phyloP scores from a whole-genome alignment of 352 stramenopile species.

The Phytopythium vexans region DNA sequence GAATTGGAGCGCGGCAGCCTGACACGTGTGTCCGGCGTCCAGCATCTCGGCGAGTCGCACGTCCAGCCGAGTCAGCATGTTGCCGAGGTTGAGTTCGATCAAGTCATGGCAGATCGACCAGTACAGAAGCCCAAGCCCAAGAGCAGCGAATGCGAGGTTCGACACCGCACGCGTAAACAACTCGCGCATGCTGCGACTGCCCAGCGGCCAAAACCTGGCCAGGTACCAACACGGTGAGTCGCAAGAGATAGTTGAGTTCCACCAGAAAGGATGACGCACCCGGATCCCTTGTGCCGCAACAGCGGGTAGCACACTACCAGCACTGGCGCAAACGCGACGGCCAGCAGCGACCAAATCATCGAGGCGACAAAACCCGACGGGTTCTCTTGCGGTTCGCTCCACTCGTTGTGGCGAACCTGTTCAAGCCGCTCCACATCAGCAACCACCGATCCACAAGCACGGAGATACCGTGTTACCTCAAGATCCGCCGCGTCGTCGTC shows the following conservation, averaged over 20 bases:
- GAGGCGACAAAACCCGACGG: slow-evolving; percentile 41
- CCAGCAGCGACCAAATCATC: slow-evolving; percentile 50
- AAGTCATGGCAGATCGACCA: slow-evolving; percentile 62
- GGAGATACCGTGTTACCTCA: no score
- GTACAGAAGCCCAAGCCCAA: slow-evolving; percentile 52
- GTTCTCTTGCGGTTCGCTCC: neutral
- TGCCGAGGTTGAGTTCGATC: slow-evolving; percentile 32
- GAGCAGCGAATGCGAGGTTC: slow-evolving; percentile 41
- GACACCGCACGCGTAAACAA: slow-evolving; percentile 39
- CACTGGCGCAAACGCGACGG: slow-evolving; percentile 48
- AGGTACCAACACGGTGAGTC: neutral
- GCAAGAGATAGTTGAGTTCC: slow-evolving; percentile 3
- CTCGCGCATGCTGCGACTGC: slow-evolving; percentile 47
- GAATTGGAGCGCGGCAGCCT: slow-evolving; percentile 35
- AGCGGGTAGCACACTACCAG: slow-evolving; percentile 55
- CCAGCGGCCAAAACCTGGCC: slow-evolving; percentile 67
- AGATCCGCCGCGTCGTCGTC: slow-evolving; percentile 20
- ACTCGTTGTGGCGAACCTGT: neutral
- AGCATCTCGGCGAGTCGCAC: slow-evolving; percentile 36
- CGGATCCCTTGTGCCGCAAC: slow-evolving; percentile 43
- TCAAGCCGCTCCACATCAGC: no score
- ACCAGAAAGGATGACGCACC: slow-evolving; percentile 25
- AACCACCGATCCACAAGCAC: no score
- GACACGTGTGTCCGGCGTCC: slow-evolving; percentile 29
- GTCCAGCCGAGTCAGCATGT: slow-evolving; percentile 38